phyloP scores from a whole-genome alignment of 1,284 basidiomycete genomes.

The Entoloma clypeatum region DNA sequence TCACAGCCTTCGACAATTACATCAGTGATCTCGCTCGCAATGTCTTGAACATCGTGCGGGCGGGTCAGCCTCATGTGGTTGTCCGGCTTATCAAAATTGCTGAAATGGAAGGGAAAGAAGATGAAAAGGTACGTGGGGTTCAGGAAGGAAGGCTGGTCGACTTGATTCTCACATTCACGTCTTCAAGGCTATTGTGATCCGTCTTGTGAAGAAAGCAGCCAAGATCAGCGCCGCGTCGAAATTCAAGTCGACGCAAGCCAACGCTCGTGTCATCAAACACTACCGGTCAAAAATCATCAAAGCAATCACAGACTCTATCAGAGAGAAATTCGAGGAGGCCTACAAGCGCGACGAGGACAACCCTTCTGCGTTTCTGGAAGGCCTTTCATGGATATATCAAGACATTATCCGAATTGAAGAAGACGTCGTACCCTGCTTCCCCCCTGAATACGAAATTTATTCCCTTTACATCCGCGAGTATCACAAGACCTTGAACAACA shows the following conservation, averaged over 20 bases:
- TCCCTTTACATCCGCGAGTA: conserved; percentile 85
- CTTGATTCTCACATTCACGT: conserved; percentile 2
- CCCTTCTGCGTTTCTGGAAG: conserved; percentile 73
- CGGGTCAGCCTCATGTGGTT: conserved; percentile 79
- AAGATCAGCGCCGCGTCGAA: conserved; percentile 87
- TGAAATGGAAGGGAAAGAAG: conserved; percentile 89
- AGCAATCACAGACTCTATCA: conserved; percentile 76
- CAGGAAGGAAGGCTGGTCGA: not conserved
- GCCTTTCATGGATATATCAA: conserved; percentile 89
- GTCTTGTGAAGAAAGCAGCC: conserved; percentile 89
- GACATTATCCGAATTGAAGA: conserved; percentile 90
- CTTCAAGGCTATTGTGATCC: conserved; percentile 81
- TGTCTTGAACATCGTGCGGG: conserved; percentile 77
- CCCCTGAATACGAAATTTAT: conserved; percentile 87
- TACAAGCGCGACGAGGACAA: conserved; percentile 63
- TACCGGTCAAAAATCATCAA: conserved; percentile 91
- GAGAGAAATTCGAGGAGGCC: conserved; percentile 68
- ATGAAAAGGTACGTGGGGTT: conserved; percentile 85
- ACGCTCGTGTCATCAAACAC: conserved; percentile 93
- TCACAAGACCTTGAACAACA: conserved; percentile 83
- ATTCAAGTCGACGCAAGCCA: conserved; percentile 89
- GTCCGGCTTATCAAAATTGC: conserved; percentile 93
- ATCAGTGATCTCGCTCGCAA: conserved; percentile 76
- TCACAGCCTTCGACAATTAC: conserved; percentile 85
- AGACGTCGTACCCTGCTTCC: conserved; percentile 88